Evolutionary conservation across 1,139 yeast species (phyloP), one percentile per base, ranked within the genome.

Genomic region (Arxiozyma slooffiae): DNA sequence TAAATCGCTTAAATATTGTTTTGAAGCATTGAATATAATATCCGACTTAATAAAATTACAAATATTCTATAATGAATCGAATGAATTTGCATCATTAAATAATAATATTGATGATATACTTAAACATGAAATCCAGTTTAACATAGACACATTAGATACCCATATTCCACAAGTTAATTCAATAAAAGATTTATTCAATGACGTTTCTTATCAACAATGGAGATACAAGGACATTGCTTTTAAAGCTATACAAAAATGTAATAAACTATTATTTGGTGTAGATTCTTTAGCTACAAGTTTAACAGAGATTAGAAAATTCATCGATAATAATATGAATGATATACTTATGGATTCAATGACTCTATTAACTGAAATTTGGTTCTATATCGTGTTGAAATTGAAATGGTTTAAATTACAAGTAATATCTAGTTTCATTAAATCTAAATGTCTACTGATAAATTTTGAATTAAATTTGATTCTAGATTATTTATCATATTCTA

Each of bases 371-470:
- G 63, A 62, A 42, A 48, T 61, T 41, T 61, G 65, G 65, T 54
- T 60, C 30, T 50, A 59, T 26, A 55, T 60, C 37, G 55, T 58
- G 24, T 51, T 52, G n/a, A 49, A 50, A 44, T 50, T 60, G 40
- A 52, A 53, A 39, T 46, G 51, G 18, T 41, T 62, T 45, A 60
- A 57, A 44, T 47, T 54, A 17, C 55, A 53, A 24, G 53, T 60
- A 4, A 59, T 63, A 4, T 57, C 57, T 4, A 44, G 58, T 23
- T 62, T 61, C 46, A 58, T 62, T 44, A 53, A 55, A 34, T 53
- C 65, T 14, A 62, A 61, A 49, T 53, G 61, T 38, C 48, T 62
- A 24, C 52, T 61, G 24, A 60, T 62, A 7, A 60, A 60, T 44
- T 55, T 56, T 45, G 66, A 62, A 39, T 30, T 51, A 38, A 26